phyloP scores from a whole-genome alignment of 2,329 filamentous ascomycete genomes.

The Paecilomyces variotii region DNA sequence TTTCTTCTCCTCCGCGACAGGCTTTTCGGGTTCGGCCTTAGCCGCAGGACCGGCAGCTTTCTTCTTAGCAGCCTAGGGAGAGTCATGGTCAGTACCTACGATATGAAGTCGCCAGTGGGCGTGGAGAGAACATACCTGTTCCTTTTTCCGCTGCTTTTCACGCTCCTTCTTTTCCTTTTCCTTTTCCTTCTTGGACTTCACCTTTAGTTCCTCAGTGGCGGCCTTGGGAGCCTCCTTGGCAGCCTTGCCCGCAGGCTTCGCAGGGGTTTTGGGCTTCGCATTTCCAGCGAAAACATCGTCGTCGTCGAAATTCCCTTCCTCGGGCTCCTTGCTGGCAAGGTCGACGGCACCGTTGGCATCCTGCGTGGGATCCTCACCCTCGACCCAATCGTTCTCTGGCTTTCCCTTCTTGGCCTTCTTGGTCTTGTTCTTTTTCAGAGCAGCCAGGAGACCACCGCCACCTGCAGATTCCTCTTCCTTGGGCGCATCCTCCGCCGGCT shows the following conservation, averaged over 20 bases:
- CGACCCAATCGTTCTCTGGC: constrained; percentile 63
- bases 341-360: constrained; percentile 32
- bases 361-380: constrained; percentile 54
- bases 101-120: background rate
- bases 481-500: constrained; percentile 40
- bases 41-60: constrained; percentile 50
- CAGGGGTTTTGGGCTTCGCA: constrained; percentile 41
- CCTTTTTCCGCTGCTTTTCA: constrained; percentile 97
- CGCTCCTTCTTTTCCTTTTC: constrained; percentile 96
- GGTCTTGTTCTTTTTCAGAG: constrained; percentile 71
- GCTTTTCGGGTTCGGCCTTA: constrained; percentile 52
- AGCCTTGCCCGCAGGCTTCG: constrained; percentile 54
- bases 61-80: constrained; percentile 68
- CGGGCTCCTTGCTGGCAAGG: constrained; percentile 61
- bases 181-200: constrained; percentile 97
- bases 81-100: constrained; percentile 2
- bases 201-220: constrained; percentile 50
- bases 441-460: constrained; percentile 66
- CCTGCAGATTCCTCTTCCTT: constrained; percentile 42
- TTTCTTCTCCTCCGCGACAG: constrained; percentile 41
- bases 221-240: constrained; percentile 41
- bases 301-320: constrained; percentile 74
- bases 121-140: constrained; percentile 58
- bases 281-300: constrained; percentile 81
- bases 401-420: constrained; percentile 90